A percentile compares a stretch with the other conserved stretches of the same genome.
phyloP scores from a whole-genome alignment of 495 filamentous ascomycete species.

The Talaromyces thailandensis region DNA sequence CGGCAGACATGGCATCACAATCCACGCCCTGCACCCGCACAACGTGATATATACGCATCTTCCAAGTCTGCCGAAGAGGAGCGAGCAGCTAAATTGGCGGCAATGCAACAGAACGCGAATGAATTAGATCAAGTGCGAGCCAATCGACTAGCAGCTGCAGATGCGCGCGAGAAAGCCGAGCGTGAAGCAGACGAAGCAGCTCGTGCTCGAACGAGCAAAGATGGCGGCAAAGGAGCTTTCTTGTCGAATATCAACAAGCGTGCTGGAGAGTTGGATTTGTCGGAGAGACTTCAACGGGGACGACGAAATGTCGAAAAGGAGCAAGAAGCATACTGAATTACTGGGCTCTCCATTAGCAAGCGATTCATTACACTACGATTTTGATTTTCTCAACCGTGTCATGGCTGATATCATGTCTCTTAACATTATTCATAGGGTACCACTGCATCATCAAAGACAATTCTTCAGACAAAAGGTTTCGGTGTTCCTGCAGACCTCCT shows the following conservation, averaged over 20 bases:
- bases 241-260: constrained; percentile 48
- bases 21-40: constrained; percentile 1
- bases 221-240: constrained; percentile 55
- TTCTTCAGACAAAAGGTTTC: constrained; percentile 7
- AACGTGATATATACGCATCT: background rate
- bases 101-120: constrained; percentile 80
- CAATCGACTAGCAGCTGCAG: constrained; percentile 58
- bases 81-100: constrained; percentile 56
- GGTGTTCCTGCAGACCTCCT: constrained; percentile 13
- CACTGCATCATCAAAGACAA: background rate
- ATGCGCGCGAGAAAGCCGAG: constrained; percentile 52
- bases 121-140: constrained; percentile 68
- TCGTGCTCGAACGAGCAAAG: constrained; percentile 46
- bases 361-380: background rate
- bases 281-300: constrained; percentile 46
- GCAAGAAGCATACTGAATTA: constrained; percentile 16
- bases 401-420: background rate
- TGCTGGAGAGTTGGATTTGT: constrained; percentile 48
- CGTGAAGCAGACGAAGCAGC: constrained; percentile 52
- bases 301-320: constrained; percentile 33
- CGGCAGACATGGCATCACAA: constrained; percentile 5
- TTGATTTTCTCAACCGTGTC: background rate
- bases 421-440: background rate
- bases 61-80: constrained; percentile 23
- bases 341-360: background rate